Evolutionary conservation across 2,329 filamentous ascomycete genomes (phyloP), one percentile per base, ranked within the genome.

Genomic region (Thielaviopsis musarum): DNA sequence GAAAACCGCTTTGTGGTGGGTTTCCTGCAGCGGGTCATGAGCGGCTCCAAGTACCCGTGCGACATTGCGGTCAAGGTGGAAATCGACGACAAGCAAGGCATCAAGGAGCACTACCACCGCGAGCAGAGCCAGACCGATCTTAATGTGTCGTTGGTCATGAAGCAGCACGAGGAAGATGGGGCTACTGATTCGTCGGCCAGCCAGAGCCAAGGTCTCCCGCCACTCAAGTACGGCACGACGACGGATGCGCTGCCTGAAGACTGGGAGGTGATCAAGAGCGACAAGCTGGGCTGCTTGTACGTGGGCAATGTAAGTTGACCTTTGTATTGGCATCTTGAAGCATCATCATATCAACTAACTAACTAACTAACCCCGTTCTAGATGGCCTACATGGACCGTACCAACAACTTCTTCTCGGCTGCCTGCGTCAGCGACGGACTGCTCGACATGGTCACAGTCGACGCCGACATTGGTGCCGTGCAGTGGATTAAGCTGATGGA

Each of bases 331-430:
- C 34, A 26, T 22, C 9, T 26, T 22, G 19, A 34, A 34, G 6
- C n/a, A 22, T 28, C 26, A n/a, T 6, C 34, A 12, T 19, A 22
- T 45, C 26, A n/a, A 7, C 34, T 28, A 24, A 22, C 41, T 53
- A 41, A 52, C 56, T 26, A 30, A 56, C 38, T 28, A n/a, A 22
- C 21, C 13, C 3, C 26, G 24, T 7, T 10, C 13, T 58, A 85
- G 82, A 94, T 97, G 85, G 83, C 87, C 24, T 94, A 86, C 70
- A 91, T 98, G 88, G 84, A 91, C 0, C 79, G 88, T 13, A 85
- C 91, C 64, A 79, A 84, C 61, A 89, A 90, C 67, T 95, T 97
- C 74, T 98, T 95, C 76, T 77, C 88, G 26, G 85, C 88, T 1
- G 80, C 91, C 0, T 77, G 91, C 9, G 86, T 90, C 15, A 83